phyloP scores from a whole-genome alignment of 768 basidiomycete genomes.

The Suillus hirtellus region DNA sequence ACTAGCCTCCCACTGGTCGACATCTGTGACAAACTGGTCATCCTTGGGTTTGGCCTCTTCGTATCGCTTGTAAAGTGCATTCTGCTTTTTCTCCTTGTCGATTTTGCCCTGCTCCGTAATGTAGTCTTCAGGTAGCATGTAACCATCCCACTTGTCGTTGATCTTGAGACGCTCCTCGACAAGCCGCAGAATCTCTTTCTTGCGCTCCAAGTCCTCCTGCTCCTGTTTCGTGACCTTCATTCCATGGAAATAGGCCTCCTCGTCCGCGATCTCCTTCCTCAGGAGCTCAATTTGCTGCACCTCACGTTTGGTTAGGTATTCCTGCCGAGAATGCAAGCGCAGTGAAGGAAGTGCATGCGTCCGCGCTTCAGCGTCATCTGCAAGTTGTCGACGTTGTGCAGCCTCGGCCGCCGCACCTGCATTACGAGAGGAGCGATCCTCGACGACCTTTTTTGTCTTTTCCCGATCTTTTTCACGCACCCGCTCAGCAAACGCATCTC shows the following conservation, averaged over 20 bases:
- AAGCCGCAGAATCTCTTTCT: slow-evolving; percentile 88
- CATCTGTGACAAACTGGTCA: slow-evolving; percentile 93
- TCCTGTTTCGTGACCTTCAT: slow-evolving; percentile 91
- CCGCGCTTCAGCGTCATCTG: slow-evolving; percentile 71
- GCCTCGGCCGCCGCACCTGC: slow-evolving; percentile 76
- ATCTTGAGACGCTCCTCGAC: slow-evolving; percentile 95
- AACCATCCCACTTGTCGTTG: slow-evolving; percentile 95
- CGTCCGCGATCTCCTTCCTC: slow-evolving; percentile 91
- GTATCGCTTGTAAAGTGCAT: slow-evolving; percentile 90
- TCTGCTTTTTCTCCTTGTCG: slow-evolving; percentile 93
- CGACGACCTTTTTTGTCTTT: slow-evolving; percentile 86
- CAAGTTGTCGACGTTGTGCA: slow-evolving; percentile 74
- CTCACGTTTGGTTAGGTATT: slow-evolving; percentile 96
- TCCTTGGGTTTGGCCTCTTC: slow-evolving; percentile 91
- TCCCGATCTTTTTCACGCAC: slow-evolving; percentile 81
- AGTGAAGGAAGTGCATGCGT: slow-evolving; percentile 62
- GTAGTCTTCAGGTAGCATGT: slow-evolving; percentile 96
- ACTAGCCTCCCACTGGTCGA: slow-evolving; percentile 96
- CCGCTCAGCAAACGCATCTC: slow-evolving; percentile 93
- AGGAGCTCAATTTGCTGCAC: slow-evolving; percentile 93
- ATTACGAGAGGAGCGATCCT: slow-evolving; percentile 83
- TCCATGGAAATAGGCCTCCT: slow-evolving; percentile 85
- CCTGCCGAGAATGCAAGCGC: slow-evolving; percentile 87
- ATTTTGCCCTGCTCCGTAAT: slow-evolving; percentile 98
- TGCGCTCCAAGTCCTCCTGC: slow-evolving; percentile 75